Evolutionary conservation across 805 yeast genomes (phyloP).

Genomic region (Metschnikowia noctiluminum): DNA sequence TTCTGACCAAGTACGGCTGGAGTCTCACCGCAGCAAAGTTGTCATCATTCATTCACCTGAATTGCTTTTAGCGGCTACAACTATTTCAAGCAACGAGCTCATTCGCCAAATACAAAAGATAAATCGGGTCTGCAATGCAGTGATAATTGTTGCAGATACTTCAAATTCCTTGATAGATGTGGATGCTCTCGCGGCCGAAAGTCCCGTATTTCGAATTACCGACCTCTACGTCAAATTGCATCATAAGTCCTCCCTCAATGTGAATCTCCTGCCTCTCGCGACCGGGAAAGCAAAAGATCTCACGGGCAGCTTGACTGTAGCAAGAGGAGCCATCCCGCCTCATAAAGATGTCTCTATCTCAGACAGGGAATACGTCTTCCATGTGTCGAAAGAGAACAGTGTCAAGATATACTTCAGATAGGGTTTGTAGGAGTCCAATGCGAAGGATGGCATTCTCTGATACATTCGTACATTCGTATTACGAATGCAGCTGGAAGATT

Average conservation of each 20-base stretch:
- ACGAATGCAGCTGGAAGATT: too few species aligned
- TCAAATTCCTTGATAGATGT: conserved; percentile 35
- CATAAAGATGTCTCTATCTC: conserved; percentile 23
- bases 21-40: conserved; percentile 16
- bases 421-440: neutral
- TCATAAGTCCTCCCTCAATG: conserved; percentile 48
- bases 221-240: conserved; percentile 47
- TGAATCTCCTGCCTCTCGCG: conserved; percentile 62
- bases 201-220: conserved; percentile 41
- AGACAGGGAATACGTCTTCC: conserved; percentile 65
- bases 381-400: conserved; percentile 52
- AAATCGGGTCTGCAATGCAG: conserved; percentile 28
- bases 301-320: conserved; percentile 65
- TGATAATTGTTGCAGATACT: conserved; percentile 37
- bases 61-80: conserved; percentile 42
- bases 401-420: conserved; percentile 45
- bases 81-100: conserved; percentile 32
- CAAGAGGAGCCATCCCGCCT: conserved; percentile 49
- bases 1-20: conserved; percentile 5
- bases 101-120: conserved; percentile 29
- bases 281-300: conserved; percentile 84
- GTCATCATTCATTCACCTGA: conserved; percentile 49
- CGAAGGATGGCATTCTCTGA: too few species aligned
- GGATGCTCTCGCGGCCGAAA: conserved; percentile 18
- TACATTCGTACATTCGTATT: too few species aligned